A percentile compares a stretch with the other conserved stretches of the same genome.
Conservation (phyloP, 1,284 basidiomycete species). For the Apiotrichum laibachii region DNA sequence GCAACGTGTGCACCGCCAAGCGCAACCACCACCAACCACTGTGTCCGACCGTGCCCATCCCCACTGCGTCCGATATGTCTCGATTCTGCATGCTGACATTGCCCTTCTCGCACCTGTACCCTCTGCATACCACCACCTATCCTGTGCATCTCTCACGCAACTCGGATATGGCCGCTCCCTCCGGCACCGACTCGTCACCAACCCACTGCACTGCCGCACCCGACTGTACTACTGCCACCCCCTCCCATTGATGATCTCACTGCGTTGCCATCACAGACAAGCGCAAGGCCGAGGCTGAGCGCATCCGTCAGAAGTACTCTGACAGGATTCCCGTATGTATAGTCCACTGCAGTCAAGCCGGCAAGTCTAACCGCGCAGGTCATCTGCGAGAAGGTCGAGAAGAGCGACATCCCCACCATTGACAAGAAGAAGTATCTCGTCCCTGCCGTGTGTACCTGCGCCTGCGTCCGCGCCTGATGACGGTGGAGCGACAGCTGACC, state of each 20-base stretch:
- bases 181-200: no score
- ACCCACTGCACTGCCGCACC: no score
- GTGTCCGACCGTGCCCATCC: no score
- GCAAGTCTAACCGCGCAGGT: constrained; percentile 60
- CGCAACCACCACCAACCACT: no score
- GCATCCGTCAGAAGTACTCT: constrained; percentile 96
- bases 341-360: not conserved
- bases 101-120: not conserved
- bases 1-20: no score
- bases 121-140: not conserved
- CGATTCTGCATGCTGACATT: not conserved
- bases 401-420: constrained; percentile 97
- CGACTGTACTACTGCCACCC: no score
- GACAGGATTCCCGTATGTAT: constrained; percentile 90
- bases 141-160: no score
- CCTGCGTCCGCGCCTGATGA: not conserved
- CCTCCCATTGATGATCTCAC: not conserved
- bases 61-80: no score
- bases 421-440: constrained; percentile 99
- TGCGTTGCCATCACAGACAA: constrained; percentile 65
- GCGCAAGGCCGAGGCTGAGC: constrained; percentile 90
- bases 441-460: constrained; percentile 66
- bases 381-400: constrained; percentile 99
- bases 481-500: constrained; percentile 7
- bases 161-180: no score